Evolutionary conservation across 192 early-diverging fungal species (phyloP), one percentile per base, ranked within the genome.

Genomic region (Obelidium mucronatum): DNA sequence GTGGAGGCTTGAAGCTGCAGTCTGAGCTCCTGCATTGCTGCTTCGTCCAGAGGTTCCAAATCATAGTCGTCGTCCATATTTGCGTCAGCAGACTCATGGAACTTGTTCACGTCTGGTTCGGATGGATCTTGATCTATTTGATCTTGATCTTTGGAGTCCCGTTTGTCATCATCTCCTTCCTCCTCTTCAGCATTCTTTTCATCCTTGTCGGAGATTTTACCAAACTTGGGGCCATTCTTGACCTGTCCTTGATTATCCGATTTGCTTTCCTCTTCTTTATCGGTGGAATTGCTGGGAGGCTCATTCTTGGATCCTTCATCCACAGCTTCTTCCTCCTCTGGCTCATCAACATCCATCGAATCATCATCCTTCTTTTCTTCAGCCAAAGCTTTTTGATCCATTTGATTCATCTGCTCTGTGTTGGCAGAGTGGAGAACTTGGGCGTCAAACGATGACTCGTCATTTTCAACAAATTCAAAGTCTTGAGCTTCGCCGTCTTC

Each of bases 401-500:
- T 83, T 74, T 86, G 64, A 15, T 36, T 67, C 70, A 83, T 44
- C 63, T 84, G 93, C 65, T 93, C 89, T 67, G 86, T 85, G 28
- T 82, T 84, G 13, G 94, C 94, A 30, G 83, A 84, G 33, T 87
- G 91, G 81, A 95, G 84, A 2, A 92, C 90, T 78, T 95, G 93
- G 70, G 87, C 82, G 76, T 94, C 91, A 67, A 90, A 86, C 0
- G 88, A 83, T 53, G 90, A 83, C 35, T 94, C 88, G 67, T 96
- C 93, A 58, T 94, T 85, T 77, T 93, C 85, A 30, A 95, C 84
- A 76, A 84, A 95, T 68, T 94, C 93, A 80, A 91, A 95, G 13
- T 86, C 84, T 40, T 40, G 17, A 34, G 24, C 42, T 6, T 35
- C 19, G 33, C 31, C 39, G 35, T 89, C 78, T 65, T 88, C 85